These are phyloP conservation scores for Graphilbum fragrans DNA, from an alignment of 2,329 filamentous ascomycete genomes.

Conservation along the genomic window DNA sequence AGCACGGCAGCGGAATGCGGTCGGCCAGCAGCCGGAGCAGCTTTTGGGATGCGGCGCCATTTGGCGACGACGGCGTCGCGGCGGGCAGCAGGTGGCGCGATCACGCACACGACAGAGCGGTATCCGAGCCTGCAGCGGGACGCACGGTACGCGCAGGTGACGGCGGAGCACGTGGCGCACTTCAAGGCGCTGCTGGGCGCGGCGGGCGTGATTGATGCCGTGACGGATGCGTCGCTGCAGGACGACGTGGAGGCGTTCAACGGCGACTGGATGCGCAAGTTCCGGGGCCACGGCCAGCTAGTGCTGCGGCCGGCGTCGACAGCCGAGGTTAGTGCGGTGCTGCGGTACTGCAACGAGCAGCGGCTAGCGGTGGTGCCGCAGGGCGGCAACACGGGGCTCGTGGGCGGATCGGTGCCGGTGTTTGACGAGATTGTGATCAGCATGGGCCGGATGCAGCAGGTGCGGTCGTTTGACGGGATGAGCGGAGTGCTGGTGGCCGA, in stretches of 20 bases:
- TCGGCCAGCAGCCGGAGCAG: neutral
- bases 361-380: conserved; percentile 90
- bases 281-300: conserved; percentile 76
- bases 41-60: conserved; percentile 1
- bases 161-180: conserved; percentile 64
- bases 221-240: conserved; percentile 54
- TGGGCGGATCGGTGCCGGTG: conserved; percentile 89
- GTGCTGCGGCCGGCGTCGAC: conserved; percentile 78
- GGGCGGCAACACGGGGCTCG: conserved; percentile 91
- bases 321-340: conserved; percentile 78
- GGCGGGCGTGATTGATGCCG: conserved; percentile 73
- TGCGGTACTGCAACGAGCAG: conserved; percentile 92
- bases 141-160: conserved; percentile 60
- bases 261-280: conserved; percentile 98
- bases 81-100: conserved; percentile 2
- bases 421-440: conserved; percentile 98
- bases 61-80: conserved; percentile 6
- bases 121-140: conserved; percentile 79
- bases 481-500: conserved; percentile 85
- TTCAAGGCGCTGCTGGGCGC: conserved; percentile 71
- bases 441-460: conserved; percentile 79
- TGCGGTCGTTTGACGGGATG: conserved; percentile 84
- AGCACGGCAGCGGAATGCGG: neutral
- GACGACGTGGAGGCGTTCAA: conserved; percentile 90
- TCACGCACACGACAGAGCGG: conserved; percentile 71